Base-by-base conservation (phyloP, 2,329 filamentous ascomycete genomes). In the Coleophoma crateriformis region DNA sequence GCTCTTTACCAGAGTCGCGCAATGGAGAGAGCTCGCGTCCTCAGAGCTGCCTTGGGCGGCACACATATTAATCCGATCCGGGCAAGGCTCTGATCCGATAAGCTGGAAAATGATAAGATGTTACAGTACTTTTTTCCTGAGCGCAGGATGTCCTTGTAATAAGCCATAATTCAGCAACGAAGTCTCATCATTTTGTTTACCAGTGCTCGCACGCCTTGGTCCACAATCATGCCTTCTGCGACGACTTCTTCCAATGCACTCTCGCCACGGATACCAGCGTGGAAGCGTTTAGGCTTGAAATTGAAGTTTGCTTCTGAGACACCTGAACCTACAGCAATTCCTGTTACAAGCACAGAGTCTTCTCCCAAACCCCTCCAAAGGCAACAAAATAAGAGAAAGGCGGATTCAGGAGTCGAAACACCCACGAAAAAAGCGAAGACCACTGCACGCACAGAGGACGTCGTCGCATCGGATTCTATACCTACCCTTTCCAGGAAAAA, bases 201-300 rank as follows among this genome's bases (percentile, higher is more conserved):
- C 37, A 32, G 45, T 42, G 17, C 46, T 43, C 42, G 50, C 22
- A 45, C 46, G n/a, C 42, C 42, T 46, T 17, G 17, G 48, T 8
- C 46, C 17, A 48, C 27, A 33, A 32, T 40, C 33, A 59, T 61
- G 58, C 58, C 56, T 33, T 54, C 60, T 53, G 55, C 54, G 33
- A 46, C 17, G 11, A 7, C 15, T 10, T 15, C 27, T 37, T 43
- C 50, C 34, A 43, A 43, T 42, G 46, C 39, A n/a, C 42, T 33
- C 43, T 33, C 35, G 50, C 46, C 56, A 58, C 58, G 61, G 58
- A 64, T 77, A 44, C 79, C 81, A 33, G 78, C 80, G 52, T 84
- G 78, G 78, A 82, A 81, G 63, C 71, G 76, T 61, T 66, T 82
- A 49, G 79, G 79, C 34, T 68, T 82, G 53, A 81, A 81, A 67